phyloP scores from a whole-genome alignment of 1,139 yeast species.

The Geotrichum restrictum region DNA sequence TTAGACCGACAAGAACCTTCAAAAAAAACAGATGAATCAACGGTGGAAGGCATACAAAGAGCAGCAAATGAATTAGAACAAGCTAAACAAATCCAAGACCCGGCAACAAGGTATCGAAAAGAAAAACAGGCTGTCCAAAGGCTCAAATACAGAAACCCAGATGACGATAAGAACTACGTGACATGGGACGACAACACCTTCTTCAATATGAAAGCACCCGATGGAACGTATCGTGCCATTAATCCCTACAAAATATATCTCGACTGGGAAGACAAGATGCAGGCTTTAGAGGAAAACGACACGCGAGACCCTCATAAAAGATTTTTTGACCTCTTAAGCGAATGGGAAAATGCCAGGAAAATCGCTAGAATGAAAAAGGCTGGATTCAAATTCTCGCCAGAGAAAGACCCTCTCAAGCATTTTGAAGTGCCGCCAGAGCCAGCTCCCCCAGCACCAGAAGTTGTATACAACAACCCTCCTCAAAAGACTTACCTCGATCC shows the following conservation, averaged over 20 bases:
- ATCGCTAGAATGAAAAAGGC: slow-evolving; percentile 10
- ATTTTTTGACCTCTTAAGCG: slow-evolving; percentile 1
- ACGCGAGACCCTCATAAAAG: slow-evolving; percentile 6
- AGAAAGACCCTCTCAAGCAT: not conserved
- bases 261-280: slow-evolving; percentile 13
- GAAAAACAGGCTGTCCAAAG: not conserved
- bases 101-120: not conserved
- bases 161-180: not conserved
- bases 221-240: not conserved
- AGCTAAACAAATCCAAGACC: not conserved
- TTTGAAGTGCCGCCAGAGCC: not conserved
- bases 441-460: not conserved
- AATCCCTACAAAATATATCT: slow-evolving; percentile 1
- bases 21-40: not conserved
- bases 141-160: slow-evolving; percentile 1
- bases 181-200: slow-evolving; percentile 10
- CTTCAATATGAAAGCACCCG: not conserved
- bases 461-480: not conserved
- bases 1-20: not conserved
- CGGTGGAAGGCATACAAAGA: not conserved
- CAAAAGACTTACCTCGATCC: slow-evolving; percentile 1
- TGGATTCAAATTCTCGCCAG: not conserved
- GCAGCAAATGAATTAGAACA: not conserved
- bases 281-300: slow-evolving; percentile 5
- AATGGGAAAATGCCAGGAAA: slow-evolving; percentile 8